Evolutionary conservation across 495 filamentous ascomycete genomes (phyloP), one percentile per base, ranked within the genome.

Genomic region (Aeminium ludgeri): DNA sequence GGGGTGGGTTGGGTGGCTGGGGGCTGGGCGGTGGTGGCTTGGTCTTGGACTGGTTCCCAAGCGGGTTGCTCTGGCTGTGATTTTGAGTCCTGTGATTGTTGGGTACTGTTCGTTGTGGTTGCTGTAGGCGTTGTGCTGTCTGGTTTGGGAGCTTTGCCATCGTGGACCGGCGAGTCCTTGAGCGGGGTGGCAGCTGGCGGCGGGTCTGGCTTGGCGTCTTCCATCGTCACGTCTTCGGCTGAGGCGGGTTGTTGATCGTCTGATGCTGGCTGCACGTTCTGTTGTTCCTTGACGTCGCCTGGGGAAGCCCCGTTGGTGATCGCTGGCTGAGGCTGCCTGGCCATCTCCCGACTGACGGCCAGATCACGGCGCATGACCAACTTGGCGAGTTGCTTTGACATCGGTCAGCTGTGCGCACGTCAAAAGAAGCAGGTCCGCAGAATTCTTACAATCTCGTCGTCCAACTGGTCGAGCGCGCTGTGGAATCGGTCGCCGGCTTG

Each of bases 321-420:
- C 3, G 10, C 28, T 6, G 33, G 3, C 23, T 43, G 30, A 2
- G 36, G 29, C 3, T 12, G 6, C 7, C 20, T 30, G 12, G 40
- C 18, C 11, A 20, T 29, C 15, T 50, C 43, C 11, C 47, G 36
- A 13, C 20, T 34, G 0, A 40, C 11, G 15, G 43, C 43, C 13
- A 51, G 32, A 31, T 51, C 48, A 6, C 48, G 38, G 10, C 48
- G 48, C 48, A 51, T 46, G 10, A 51, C 43, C n/a, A 19, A n/a
- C n/a, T n/a, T n/a, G n/a, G n/a, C n/a, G n/a, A n/a, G n/a, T n/a
- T n/a, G n/a, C n/a, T n/a, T n/a, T n/a, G n/a, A n/a, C n/a, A n/a
- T n/a, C n/a, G n/a, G n/a, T n/a, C n/a, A n/a, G n/a, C n/a, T n/a
- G n/a, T n/a, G n/a, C n/a, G n/a, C n/a, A n/a, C n/a, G n/a, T n/a